A percentile compares a stretch with the other conserved stretches of the same genome.
phyloP scores from a whole-genome alignment of 768 basidiomycete species.

The Imleria badia region DNA sequence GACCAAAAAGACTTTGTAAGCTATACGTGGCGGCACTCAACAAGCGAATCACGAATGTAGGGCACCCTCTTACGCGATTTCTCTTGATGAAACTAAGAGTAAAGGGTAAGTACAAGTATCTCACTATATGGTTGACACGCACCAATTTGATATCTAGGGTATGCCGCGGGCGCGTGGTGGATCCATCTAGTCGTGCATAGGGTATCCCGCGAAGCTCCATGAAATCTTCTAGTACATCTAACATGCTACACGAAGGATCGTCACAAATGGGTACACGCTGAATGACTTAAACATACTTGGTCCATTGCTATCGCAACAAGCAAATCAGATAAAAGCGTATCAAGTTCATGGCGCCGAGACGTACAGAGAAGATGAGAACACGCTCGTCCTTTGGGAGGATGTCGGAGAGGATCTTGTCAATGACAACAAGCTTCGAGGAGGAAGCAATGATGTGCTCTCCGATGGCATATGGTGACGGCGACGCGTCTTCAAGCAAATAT shows the following conservation, averaged over 20 bases:
- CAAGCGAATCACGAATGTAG: neutral
- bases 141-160: slow-evolving; percentile 58
- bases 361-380: slow-evolving; percentile 67
- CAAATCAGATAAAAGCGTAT: slow-evolving; percentile 5
- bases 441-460: slow-evolving; percentile 57
- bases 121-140: slow-evolving; percentile 8
- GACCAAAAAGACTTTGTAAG: slow-evolving; percentile 69
- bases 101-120: slow-evolving; percentile 2
- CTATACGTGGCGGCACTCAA: slow-evolving; percentile 27
- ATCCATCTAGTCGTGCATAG: slow-evolving; percentile 63
- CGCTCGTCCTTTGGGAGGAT: slow-evolving; percentile 58
- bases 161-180: slow-evolving; percentile 51
- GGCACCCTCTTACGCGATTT: slow-evolving; percentile 46
- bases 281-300: slow-evolving; percentile 34
- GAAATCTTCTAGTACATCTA: slow-evolving; percentile 69
- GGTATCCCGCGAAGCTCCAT: slow-evolving; percentile 56
- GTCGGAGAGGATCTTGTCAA: slow-evolving; percentile 59
- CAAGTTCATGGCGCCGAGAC: slow-evolving; percentile 12
- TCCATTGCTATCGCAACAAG: slow-evolving; percentile 54
- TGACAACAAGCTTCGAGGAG: slow-evolving; percentile 53
- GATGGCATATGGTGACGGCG: slow-evolving; percentile 48
- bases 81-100: slow-evolving; percentile 54
- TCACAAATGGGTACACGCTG: neutral
- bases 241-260: slow-evolving; percentile 47
- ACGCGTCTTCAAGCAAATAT: slow-evolving; percentile 49